Evolutionary conservation across 139 green algal species (phyloP).

Genomic region (Astrephomene gubernaculifera): DNA sequence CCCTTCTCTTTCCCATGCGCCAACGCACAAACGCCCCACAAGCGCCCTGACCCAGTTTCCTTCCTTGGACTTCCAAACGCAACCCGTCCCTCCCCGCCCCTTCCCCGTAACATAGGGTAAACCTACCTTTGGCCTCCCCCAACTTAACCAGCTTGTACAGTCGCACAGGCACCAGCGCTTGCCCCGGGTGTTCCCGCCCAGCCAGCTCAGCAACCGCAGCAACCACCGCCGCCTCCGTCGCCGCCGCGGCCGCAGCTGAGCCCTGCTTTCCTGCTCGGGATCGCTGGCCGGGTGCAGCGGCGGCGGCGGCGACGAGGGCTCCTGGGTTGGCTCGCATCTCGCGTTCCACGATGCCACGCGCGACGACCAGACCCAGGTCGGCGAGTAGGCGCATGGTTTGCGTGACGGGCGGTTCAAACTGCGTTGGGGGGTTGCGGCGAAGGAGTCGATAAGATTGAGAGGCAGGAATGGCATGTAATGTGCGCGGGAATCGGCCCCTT

Average conservation of each 20-base stretch:
- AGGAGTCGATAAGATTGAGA: no score
- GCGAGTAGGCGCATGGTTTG: slow-evolving; percentile 24
- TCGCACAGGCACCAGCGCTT: slow-evolving; percentile 7
- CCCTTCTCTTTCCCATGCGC: no score
- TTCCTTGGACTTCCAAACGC: no score
- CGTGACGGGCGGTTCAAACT: slow-evolving; percentile 3
- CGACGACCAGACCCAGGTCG: slow-evolving; percentile 9
- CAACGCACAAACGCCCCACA: no score
- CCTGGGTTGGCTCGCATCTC: slow-evolving; percentile 8
- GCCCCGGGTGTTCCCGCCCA: slow-evolving; percentile 16
- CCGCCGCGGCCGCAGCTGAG: not conserved
- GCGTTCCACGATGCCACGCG: slow-evolving; percentile 23
- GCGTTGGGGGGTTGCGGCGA: not conserved
- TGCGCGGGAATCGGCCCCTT: no score
- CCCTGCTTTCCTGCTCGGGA: no score
- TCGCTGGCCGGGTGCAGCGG: no score
- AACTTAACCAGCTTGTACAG: slow-evolving; percentile 12
- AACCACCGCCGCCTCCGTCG: not conserved
- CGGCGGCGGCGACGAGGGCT: no score
- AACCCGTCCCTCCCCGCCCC: no score
- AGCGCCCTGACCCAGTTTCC: no score
- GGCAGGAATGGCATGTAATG: no score
- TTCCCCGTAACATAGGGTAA: no score
- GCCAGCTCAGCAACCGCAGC: not conserved
- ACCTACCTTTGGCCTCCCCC: slow-evolving; percentile 23